A percentile compares a stretch with the other conserved stretches of the same genome.
These are phyloP conservation scores for Pelagophyceae sp. DNA, from an alignment of 352 stramenopile species.

Conservation along the genomic window DNA sequence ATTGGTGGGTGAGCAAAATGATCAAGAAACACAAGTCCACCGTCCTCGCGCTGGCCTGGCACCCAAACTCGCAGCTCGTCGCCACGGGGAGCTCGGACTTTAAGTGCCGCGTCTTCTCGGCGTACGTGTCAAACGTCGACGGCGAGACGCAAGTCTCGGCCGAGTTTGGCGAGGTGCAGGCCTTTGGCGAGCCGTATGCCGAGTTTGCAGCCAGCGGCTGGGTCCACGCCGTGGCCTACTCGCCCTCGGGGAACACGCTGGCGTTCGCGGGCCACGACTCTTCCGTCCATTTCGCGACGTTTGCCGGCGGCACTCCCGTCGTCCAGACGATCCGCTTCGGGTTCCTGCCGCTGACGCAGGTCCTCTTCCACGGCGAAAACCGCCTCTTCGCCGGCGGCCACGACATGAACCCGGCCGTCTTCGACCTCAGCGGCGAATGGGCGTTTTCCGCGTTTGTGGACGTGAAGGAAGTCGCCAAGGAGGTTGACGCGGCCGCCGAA, in stretches of 20 bases:
- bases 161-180: conserved; percentile 30
- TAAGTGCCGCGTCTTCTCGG: conserved; percentile 81
- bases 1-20: conserved; percentile 91
- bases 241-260: conserved; percentile 66
- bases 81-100: conserved; percentile 80
- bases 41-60: conserved; percentile 66
- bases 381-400: conserved; percentile 70
- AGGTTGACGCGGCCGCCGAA: conserved; percentile 6
- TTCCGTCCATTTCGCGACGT: conserved; percentile 78
- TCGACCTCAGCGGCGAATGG: conserved; percentile 37
- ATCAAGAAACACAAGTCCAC: conserved; percentile 93
- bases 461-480: conserved; percentile 25
- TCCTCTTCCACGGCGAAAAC: conserved; percentile 77
- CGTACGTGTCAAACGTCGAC: conserved; percentile 70
- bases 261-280: conserved; percentile 77
- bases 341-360: conserved; percentile 63
- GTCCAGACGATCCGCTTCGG: conserved; percentile 68
- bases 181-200: conserved; percentile 43
- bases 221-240: conserved; percentile 81
- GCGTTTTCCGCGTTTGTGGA: conserved; percentile 24
- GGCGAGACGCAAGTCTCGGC: conserved; percentile 57
- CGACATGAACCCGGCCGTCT: conserved; percentile 81
- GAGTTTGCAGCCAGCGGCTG: conserved; percentile 53
- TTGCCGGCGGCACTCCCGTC: conserved; percentile 40
- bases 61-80: conserved; percentile 79